These are phyloP conservation scores for Tricholoma sp. DNA, from an alignment of 768 basidiomycete species.

Conservation along the genomic window DNA sequence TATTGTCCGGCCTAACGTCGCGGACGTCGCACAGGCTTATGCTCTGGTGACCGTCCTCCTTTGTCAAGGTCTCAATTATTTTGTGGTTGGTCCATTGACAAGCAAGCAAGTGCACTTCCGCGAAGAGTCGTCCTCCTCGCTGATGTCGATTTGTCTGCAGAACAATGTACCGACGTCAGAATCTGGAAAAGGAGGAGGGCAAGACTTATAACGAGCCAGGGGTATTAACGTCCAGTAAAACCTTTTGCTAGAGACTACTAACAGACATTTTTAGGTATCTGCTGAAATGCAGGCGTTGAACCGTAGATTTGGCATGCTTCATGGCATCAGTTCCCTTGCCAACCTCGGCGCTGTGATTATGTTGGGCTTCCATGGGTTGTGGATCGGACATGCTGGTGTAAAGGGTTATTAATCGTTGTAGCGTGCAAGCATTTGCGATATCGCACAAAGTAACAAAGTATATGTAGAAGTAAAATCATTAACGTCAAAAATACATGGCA, in stretches of 20 bases:
- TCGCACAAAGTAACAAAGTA: conserved; percentile 5
- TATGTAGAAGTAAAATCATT: conserved; percentile 13
- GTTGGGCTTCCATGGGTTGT: conserved; percentile 64
- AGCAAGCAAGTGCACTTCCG: conserved; percentile 44
- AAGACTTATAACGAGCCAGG: conserved; percentile 59
- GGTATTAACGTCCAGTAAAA: conserved; percentile 32
- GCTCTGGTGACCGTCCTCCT: conserved; percentile 41
- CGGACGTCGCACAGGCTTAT: conserved; percentile 65
- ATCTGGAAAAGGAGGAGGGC: conserved; percentile 69
- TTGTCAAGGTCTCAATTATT: conserved; percentile 55
- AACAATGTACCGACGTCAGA: conserved; percentile 72
- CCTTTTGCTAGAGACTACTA: neutral
- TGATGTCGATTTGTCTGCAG: conserved; percentile 26
- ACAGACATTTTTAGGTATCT: conserved; percentile 45
- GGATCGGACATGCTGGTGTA: conserved; percentile 57
- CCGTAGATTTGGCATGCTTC: conserved; percentile 57
- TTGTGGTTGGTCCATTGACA: conserved; percentile 67
- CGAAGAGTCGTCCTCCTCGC: neutral
- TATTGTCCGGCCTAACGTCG: conserved; percentile 39
- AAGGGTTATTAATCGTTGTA: conserved; percentile 26
- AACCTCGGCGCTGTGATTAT: conserved; percentile 60
- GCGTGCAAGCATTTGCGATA: conserved; percentile 9
- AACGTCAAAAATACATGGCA: conserved; percentile 27
- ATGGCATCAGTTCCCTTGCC: conserved; percentile 63
- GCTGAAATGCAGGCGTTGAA: conserved; percentile 65